These are phyloP conservation scores for Erythrophleum fordii DNA, from an alignment of 306 rosid species.

Conservation along the genomic window DNA sequence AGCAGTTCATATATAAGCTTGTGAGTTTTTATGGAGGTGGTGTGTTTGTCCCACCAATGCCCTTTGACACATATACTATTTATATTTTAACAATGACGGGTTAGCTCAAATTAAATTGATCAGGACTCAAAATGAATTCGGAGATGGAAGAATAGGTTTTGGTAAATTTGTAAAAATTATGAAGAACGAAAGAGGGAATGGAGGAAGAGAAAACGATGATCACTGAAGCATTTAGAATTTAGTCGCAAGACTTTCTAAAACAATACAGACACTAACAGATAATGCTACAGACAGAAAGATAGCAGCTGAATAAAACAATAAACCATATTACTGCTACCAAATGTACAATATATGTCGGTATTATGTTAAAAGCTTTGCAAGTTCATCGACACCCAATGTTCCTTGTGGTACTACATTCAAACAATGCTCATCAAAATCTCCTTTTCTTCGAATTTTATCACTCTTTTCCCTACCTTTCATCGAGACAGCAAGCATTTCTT, in stretches of 20 bases:
- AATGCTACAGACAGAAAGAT: neutral
- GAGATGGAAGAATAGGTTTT: too few species aligned
- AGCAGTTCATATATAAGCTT: too few species aligned
- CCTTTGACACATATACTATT: too few species aligned
- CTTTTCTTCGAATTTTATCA: conserved; percentile 47
- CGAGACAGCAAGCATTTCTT: conserved; percentile 34
- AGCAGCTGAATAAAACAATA: neutral
- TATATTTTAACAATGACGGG: too few species aligned
- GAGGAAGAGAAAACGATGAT: too few species aligned
- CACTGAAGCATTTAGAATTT: neutral
- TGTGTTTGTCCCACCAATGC: too few species aligned
- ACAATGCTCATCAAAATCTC: conserved; percentile 54
- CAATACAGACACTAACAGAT: neutral
- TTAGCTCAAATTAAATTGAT: too few species aligned
- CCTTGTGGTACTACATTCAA: conserved; percentile 74
- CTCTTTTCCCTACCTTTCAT: conserved; percentile 52
- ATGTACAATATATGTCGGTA: neutral
- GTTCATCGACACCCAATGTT: conserved; percentile 70
- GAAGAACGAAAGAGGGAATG: neutral
- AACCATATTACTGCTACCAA: neutral
- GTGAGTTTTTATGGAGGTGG: neutral
- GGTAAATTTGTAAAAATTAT: too few species aligned
- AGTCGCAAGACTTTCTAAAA: neutral
- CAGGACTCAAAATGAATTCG: too few species aligned
- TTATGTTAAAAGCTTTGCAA: conserved; percentile 72